Base-by-base conservation (phyloP, 2,329 filamentous ascomycete species). In the Byssoonygena ceratinophila region DNA sequence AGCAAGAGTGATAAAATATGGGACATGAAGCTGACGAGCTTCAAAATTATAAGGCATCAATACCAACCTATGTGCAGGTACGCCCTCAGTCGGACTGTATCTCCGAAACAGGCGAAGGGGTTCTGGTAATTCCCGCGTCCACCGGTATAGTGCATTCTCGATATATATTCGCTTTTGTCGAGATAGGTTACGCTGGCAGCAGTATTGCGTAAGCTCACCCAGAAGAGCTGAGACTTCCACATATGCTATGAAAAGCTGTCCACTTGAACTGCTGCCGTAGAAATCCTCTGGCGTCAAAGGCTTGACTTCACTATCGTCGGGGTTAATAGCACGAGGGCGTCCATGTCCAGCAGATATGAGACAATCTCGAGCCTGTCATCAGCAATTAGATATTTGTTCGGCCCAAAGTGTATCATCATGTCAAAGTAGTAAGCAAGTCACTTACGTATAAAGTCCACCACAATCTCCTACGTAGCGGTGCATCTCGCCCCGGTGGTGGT, bases 381-480 rank as follows among this genome's bases (percentile, higher is more conserved):
- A 11, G n/a, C 3, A 1, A 32, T 32, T 31, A 31, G 29, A 12
- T 34, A 41, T n/a, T 31, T 23, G n/a, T 6, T 16, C 2, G 3
- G 25, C 4, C n/a, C 16, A n/a, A 29, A 58, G 46, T 37, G 31
- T n/a, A 44, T 23, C 25, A 16, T 11, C 14, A 29, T 50, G 18
- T 11, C 43, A 46, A n/a, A 20, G 12, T 46, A 31, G 45, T 27
- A 36, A 22, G 44, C 31, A 31, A 3, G 14, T 43, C 22, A 57
- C 68, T 61, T 48, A 70, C 68, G 39, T 69, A 68, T 16, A 73
- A 56, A 16, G 68, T 69, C 71, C 71, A 73, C 70, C 70, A 73
- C 7, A 73, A 60, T 44, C 69, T 61, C 47, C 65, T 66, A 45
- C 70, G 61, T 9, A 71, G 53, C 4, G 63, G 59, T 18, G 65